Base-by-base conservation (phyloP, 164 flowering plant genomes). In the Nymphaea thermarum region DNA sequence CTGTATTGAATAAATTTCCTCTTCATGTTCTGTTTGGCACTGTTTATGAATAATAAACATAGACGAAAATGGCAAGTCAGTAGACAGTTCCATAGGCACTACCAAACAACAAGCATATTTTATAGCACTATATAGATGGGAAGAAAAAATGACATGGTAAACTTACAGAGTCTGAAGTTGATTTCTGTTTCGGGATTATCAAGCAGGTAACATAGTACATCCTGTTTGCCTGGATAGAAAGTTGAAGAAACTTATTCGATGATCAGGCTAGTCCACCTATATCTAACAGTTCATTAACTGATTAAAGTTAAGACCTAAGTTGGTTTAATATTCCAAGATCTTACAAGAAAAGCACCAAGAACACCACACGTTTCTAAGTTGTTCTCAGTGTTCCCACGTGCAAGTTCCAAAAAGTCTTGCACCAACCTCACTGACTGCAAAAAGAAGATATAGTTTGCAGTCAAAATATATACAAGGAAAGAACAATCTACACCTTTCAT, bases 361-460 rank as follows among this genome's bases (percentile, higher is more conserved):
- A 84, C 72, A 18, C 97, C 93, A 76, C 97, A 90, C 5, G 97
- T 90, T 75, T 90, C 94, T 57, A 90, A 77, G 78, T 90, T 85
- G 67, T 85, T 88, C 43, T 79, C 71, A 25, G 93, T 90, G 80
- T 88, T 88, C 42, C 76, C 86, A 65, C 79, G 80, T 43, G 96
- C 96, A 77, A 88, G 83, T 76, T 88, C 89, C 72, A 87, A 82
- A 79, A 90, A 86, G 67, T 88, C 84, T 67, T 87, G 93, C 85
- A 87, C 83, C 80, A 88, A 78, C 66, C 75, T 78, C 57, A 71
- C 76, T 53, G 96, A 80, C 96, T 90, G 77, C 25, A 64, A 65
- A 41, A 65, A 43, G 42, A 66, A 44, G 6, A 12, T 5, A 42
- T 55, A 18, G 6, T 64, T 61, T 5, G 41, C 43, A 16, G 44